Base-by-base conservation (phyloP, 106 monocot species). In the Dioscorea dumetorum region DNA sequence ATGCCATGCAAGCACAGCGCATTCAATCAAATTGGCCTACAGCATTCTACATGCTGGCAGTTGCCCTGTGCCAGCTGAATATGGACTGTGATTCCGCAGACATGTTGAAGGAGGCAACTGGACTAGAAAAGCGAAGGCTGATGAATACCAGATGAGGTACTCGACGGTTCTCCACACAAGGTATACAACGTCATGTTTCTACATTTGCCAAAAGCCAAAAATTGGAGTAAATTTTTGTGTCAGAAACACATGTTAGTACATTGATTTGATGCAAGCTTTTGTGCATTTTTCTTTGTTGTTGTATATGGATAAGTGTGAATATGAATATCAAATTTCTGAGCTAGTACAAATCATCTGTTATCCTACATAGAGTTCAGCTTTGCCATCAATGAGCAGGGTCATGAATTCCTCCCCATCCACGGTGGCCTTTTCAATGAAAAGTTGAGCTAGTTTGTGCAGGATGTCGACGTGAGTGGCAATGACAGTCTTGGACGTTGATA, bases 341-440 rank as follows among this genome's bases (percentile, higher is more conserved):
- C 6, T 24, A 51, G 28, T 50, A 51, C 22, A 35, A 24, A 8
- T 50, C 20, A 24, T 12, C 21, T 13, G 4, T 67, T 48, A 99
- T 61, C 80, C 79, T 52, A 92, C 77, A 81, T 63, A 99, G 18
- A 99, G 66, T 66, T 99, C 97, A n/a, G 97, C 92, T 61, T 99
- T 80, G 72, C 97, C 97, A 68, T 99, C 97, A 32, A 99, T 92
- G 77, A 99, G 92, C 54, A 99, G 67, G 76, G 88, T 99, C 97
- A 99, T 92, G 87, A 99, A 99, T 82, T 99, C 97, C 70, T 99
- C 97, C 0, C 97, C 97, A 67, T 97, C 95, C 6, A 97, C 91
- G 0, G 84, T 79, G 65, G 91, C 91, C 72, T 97, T 97, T 70
- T 97, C 95, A 20, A 97, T 92, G 59, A 97, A 88, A 41, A 91